Conservation (phyloP, 192 early-diverging fungal genomes). For the Umbelopsis isabellina region DNA sequence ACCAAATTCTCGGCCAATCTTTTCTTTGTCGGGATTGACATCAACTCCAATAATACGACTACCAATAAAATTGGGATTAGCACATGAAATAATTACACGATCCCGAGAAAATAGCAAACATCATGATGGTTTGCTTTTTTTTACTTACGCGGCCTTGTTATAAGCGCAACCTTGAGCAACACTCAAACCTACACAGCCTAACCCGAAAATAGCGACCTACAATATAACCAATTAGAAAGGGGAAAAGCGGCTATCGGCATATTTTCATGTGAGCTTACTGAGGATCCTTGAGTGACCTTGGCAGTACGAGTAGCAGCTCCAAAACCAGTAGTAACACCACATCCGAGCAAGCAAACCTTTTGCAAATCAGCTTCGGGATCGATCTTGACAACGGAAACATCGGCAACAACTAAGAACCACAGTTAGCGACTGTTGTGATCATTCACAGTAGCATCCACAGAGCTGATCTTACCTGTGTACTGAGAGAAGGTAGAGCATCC, state of each 20-base stretch:
- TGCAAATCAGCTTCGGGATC: slow-evolving; percentile 77
- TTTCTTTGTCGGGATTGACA: slow-evolving; percentile 86
- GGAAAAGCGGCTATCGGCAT: background rate
- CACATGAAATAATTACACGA: background rate
- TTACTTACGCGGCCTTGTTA: slow-evolving; percentile 37
- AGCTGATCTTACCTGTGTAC: slow-evolving; percentile 73
- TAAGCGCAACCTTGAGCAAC: slow-evolving; percentile 83
- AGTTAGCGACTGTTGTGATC: background rate
- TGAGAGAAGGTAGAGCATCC: slow-evolving; percentile 93
- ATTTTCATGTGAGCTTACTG: slow-evolving; percentile 25
- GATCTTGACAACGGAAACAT: slow-evolving; percentile 92
- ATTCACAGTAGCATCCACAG: background rate
- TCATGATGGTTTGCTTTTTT: background rate
- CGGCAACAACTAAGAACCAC: slow-evolving; percentile 65
- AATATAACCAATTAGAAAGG: background rate
- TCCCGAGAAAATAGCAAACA: background rate
- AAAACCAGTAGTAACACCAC: slow-evolving; percentile 96
- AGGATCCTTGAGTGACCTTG: slow-evolving; percentile 78
- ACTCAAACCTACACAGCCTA: slow-evolving; percentile 92
- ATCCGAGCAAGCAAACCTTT: slow-evolving; percentile 90
- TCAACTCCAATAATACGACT: slow-evolving; percentile 90
- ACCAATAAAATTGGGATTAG: slow-evolving; percentile 30
- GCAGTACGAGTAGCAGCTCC: slow-evolving; percentile 94
- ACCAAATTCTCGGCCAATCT: slow-evolving; percentile 76
- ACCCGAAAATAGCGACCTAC: slow-evolving; percentile 87